These are phyloP conservation scores for Ophiostoma himal-ulmi DNA, from an alignment of 2,329 filamentous ascomycete genomes.

Conservation along the genomic window DNA sequence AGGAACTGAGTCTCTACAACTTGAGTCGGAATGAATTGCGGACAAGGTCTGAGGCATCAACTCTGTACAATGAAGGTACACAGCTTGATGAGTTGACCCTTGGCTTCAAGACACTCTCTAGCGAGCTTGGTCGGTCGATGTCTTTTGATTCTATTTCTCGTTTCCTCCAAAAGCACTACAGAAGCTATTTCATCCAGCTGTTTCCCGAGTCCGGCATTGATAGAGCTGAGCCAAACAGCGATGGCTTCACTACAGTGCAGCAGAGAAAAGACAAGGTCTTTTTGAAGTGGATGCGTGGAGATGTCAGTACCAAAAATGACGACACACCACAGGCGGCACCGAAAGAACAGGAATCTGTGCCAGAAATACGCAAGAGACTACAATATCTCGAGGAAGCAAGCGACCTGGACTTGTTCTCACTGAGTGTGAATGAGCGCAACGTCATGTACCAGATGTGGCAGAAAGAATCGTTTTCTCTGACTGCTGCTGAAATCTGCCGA, in stretches of 20 bases:
- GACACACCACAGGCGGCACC: background rate
- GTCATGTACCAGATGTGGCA: conserved; percentile 16
- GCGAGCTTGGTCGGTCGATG: background rate
- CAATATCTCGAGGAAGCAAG: background rate
- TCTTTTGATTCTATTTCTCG: background rate
- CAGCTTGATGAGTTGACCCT: background rate
- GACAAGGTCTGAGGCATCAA: conserved; percentile 38
- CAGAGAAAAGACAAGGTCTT: conserved; percentile 23
- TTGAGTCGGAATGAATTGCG: conserved; percentile 32
- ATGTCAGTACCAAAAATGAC: background rate
- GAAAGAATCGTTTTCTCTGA: background rate
- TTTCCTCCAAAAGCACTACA: conserved; percentile 21
- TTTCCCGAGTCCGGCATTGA: conserved; percentile 25
- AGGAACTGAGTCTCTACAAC: conserved; percentile 44
- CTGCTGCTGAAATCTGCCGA: background rate
- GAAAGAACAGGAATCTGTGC: background rate
- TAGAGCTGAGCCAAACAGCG: conserved; percentile 23
- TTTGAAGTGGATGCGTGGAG: conserved; percentile 25
- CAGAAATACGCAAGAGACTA: background rate
- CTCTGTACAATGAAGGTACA: conserved; percentile 29
- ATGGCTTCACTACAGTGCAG: conserved; percentile 29
- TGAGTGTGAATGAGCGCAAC: background rate
- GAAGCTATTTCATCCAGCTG: conserved; percentile 28
- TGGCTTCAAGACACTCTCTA: background rate
- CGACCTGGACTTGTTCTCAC: background rate